Evolutionary conservation across 768 basidiomycete genomes (phyloP).

Genomic region (Dacryopinax spathularia): DNA sequence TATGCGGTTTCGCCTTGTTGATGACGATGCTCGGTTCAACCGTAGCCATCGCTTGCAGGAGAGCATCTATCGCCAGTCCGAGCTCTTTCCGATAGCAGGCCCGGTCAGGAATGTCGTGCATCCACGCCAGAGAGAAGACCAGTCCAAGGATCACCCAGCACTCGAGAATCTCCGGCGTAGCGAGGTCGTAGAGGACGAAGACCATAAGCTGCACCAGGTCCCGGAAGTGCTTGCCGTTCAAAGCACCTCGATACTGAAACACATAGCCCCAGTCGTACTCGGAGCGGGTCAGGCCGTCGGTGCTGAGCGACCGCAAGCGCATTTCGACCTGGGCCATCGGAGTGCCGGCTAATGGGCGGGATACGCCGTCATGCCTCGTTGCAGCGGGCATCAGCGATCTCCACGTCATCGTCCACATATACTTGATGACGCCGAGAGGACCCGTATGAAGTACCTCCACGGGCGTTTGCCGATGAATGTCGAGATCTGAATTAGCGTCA

Average conservation of each 20-base stretch:
- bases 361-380: background rate
- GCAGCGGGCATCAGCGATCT: background rate
- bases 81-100: conserved; percentile 21
- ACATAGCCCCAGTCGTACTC: background rate
- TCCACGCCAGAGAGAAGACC: background rate
- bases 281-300: background rate
- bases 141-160: background rate
- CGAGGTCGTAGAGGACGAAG: background rate
- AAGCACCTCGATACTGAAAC: background rate
- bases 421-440: background rate
- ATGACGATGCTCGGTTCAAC: conserved; percentile 24
- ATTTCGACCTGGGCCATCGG: background rate
- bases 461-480: background rate
- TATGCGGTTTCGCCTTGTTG: conserved; percentile 35
- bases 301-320: background rate
- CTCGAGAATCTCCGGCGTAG: background rate
- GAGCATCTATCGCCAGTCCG: conserved; percentile 23
- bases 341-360: background rate
- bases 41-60: conserved; percentile 23
- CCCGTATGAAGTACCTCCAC: background rate
- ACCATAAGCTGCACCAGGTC: background rate
- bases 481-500: background rate
- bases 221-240: background rate
- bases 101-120: conserved; percentile 13
- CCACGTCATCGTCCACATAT: background rate